Percentiles rank a stretch among this genome's conserved stretches.
Evolutionary conservation across 768 basidiomycete genomes (phyloP).

Genomic region (Hygrocybe punicea): DNA sequence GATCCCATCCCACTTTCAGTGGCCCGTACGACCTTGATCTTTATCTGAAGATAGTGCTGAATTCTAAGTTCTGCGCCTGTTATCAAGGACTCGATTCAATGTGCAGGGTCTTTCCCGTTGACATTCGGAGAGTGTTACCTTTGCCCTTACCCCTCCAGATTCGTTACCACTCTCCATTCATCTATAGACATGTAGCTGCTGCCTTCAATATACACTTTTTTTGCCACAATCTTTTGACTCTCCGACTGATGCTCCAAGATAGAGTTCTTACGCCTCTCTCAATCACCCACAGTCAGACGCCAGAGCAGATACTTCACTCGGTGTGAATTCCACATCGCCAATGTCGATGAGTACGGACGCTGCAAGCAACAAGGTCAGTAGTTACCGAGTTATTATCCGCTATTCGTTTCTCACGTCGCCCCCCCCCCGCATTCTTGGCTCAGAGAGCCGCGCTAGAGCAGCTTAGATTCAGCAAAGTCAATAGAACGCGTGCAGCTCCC

Average conservation of each 20-base stretch:
- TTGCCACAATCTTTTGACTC: conserved; percentile 51
- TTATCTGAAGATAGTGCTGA: no score
- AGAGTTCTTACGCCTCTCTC: conserved; percentile 15
- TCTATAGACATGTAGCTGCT: background rate
- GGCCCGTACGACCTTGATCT: no score
- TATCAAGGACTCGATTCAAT: no score
- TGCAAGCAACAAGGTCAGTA: conserved; percentile 52
- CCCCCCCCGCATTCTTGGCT: conserved; percentile 16
- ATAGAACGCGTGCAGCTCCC: conserved; percentile 27
- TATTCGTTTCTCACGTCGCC: conserved; percentile 26
- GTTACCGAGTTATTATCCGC: conserved; percentile 9
- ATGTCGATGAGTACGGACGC: conserved; percentile 2
- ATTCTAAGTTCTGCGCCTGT: no score
- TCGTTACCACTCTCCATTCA: no score
- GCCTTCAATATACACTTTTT: conserved; percentile 19
- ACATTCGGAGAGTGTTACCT: no score
- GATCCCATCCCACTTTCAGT: no score
- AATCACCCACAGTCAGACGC: conserved; percentile 17
- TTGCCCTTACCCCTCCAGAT: no score
- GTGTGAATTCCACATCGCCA: no score
- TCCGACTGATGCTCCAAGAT: conserved; percentile 42
- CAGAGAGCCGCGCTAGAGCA: conserved; percentile 47
- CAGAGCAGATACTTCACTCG: conserved; percentile 6
- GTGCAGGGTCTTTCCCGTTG: no score
- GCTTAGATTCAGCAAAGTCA: conserved; percentile 44